Base-by-base conservation (phyloP, 305 asterid genomes). In the Coffea humblotiana region DNA sequence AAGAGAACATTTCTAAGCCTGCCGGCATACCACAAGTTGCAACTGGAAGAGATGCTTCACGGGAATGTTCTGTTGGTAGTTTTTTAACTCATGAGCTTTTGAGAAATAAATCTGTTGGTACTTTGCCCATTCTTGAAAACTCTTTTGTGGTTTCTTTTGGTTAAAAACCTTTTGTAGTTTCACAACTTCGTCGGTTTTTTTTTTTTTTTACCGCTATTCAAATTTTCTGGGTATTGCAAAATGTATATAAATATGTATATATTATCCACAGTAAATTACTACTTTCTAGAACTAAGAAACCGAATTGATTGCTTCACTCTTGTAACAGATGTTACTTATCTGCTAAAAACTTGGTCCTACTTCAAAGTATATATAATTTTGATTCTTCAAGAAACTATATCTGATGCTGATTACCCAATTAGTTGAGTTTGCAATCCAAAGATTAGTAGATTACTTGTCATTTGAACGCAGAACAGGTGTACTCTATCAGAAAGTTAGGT, bases 1-100 rank as follows among this genome's bases (percentile, higher is more conserved):
- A 76, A 61, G 48, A 76, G 79, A 76, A 63, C 27, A 25, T 63
- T 61, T 76, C 72, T 45, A 76, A 45, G 48, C 18, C 0, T 25
- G 79, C 47, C 19, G 6, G 43, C 3, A 37, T 37, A 37, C 2
- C 43, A 37, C 43, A 37, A 4, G 43, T 2, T 37, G 1, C 25
- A 63, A n/a, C 40, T 12, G 12, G 40, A 3, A 23, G 37, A 10
- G 54, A 1, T 49, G 54, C 65, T 19, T 21, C 27, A 0, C 6
- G 68, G n/a, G 15, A 63, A 11, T 63, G 18, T 25, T n/a, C 27
- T 27, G 19, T 27, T 10, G 37, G 9, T 27, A n/a, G n/a, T 13
- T 8, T 49, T 49, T 8, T 49, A 8, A 16, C 19, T 2, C 58
- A 51, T 12, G 13, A 49, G 0, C 11, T 2, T 49, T 47, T 49